Evolutionary conservation across 2,329 filamentous ascomycete species (phyloP), one percentile per base, ranked within the genome.

Genomic region (Emmonsia crescens): DNA sequence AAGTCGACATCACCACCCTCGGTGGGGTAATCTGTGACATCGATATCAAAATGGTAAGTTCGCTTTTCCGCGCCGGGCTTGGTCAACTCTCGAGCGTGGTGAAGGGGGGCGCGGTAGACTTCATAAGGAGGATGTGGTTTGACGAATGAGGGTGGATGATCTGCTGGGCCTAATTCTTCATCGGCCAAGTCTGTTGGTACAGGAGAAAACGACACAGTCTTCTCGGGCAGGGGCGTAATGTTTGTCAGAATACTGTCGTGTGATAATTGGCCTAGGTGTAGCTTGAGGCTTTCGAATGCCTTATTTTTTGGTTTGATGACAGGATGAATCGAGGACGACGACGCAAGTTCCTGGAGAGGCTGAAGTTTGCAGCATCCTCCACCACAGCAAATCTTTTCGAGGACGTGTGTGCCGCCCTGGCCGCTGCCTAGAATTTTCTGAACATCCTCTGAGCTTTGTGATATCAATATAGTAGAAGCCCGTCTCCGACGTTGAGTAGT

Each of bases 1-100:
- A 97, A 99, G 72, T 97, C 94, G 5, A 92, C 85, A 57, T 83
- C 82, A 60, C 89, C 88, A 61, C 83, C 82, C 76, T 95, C 91
- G 24, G 85, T 83, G 0, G 94, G 91, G 69, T 99, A 99, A 72
- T 96, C 88, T 57, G 93, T 96, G 57, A 99, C 88, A 70, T 99
- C 94, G 52, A 99, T 85, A 70, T 97, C 94, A 70, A 97, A 97
- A 76, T 99, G 94, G 74, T 93, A 96, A 0, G 94, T 99, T 64
- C 93, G 84, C 83, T 99, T 99, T 80, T 96, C 91, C 5, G 94
- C 94, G 27, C 93, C 93, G 29, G 84, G 80, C 72, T 85, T 88
- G 14, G 94, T 99, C 72, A 99, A 78, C 75, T 96, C 91, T 61
- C 94, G 87, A 2, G 91, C 85, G 68, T 86, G 86, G 75, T 91